Base-by-base conservation (phyloP, 2,329 filamentous ascomycete species). In the Sporothrix brunneoviolacea region DNA sequence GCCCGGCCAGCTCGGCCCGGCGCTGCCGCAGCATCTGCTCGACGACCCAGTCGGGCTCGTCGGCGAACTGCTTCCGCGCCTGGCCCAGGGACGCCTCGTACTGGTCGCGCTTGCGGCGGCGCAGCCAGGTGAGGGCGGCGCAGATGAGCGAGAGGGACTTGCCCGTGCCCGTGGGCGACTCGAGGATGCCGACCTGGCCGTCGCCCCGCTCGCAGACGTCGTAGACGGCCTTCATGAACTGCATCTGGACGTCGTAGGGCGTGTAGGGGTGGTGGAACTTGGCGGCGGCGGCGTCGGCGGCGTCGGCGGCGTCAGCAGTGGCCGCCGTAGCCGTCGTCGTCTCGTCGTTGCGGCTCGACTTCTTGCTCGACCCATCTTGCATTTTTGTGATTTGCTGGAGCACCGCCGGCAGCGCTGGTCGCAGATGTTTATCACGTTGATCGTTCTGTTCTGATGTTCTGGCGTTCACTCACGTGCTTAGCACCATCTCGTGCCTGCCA, bases 71-170 rank as follows among this genome's bases (percentile, higher is more conserved):
- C 1, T 68, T 62, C 2, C 65, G 72, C 42, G 65, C 75, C 52
- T 61, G 67, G 52, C 64, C 73, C 51, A 73, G 76, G 40, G 60
- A 76, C 57, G 62, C 75, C 65, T 72, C 85, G 66, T 72, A 84
- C 67, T 54, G 65, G 58, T 61, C 72, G 64, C 67, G 82, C 64
- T 94, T 91, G 68, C 91, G 80, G 51, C 88, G 80, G 42, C 91
- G 83, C n/a, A 96, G 74, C 91, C 91, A 96, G 3, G 90, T 95
- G 60, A 96, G 67, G 6, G 90, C 84, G 36, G 85, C 86, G 63
- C 91, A 96, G 55, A 96, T 93, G 24, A 96, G 74, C 57, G 91
- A 95, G 39, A 96, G 69, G 1, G 91, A 95, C 76, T 96, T 96
- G 39, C 91, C 91, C 55, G 81, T 86, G 65, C 91, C 91, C 37